phyloP scores from a whole-genome alignment of 2,329 filamentous ascomycete species.

The Rhynchosporium secalis region DNA sequence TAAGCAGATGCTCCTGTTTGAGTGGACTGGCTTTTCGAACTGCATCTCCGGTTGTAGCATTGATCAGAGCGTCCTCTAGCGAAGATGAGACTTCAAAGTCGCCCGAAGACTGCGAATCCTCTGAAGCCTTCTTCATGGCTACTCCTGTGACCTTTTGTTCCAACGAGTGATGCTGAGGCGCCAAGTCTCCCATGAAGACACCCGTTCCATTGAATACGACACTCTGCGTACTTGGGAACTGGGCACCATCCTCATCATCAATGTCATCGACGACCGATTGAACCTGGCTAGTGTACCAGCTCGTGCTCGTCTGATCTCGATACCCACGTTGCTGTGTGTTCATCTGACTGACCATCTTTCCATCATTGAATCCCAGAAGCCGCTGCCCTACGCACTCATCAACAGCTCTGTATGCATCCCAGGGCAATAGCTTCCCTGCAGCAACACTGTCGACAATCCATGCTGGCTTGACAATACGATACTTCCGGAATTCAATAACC shows the following conservation, averaged over 20 bases:
- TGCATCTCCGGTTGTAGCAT: slow-evolving; percentile 18
- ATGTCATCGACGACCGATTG: slow-evolving; percentile 46
- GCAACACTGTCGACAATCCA: slow-evolving; percentile 91
- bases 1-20: slow-evolving; percentile 4
- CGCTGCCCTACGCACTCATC: slow-evolving; percentile 84
- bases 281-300: slow-evolving; percentile 80
- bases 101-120: slow-evolving; percentile 28
- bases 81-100: slow-evolving; percentile 39
- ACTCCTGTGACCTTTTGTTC: slow-evolving; percentile 15
- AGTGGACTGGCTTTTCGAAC: background rate
- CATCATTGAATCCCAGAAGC: slow-evolving; percentile 63
- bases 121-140: slow-evolving; percentile 3
- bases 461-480: slow-evolving; percentile 89
- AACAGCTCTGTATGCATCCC: slow-evolving; percentile 81
- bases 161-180: background rate
- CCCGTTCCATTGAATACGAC: slow-evolving; percentile 22
- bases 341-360: slow-evolving; percentile 65
- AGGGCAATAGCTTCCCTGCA: slow-evolving; percentile 78
- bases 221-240: slow-evolving; percentile 33
- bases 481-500: slow-evolving; percentile 79
- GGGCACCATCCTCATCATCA: slow-evolving; percentile 45
- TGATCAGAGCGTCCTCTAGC: slow-evolving; percentile 38
- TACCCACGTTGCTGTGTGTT: slow-evolving; percentile 66
- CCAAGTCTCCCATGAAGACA: slow-evolving; percentile 9
- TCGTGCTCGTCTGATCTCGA: slow-evolving; percentile 75